phyloP scores from a whole-genome alignment of 1,139 yeast species.

The Candida tetrigidarum region DNA sequence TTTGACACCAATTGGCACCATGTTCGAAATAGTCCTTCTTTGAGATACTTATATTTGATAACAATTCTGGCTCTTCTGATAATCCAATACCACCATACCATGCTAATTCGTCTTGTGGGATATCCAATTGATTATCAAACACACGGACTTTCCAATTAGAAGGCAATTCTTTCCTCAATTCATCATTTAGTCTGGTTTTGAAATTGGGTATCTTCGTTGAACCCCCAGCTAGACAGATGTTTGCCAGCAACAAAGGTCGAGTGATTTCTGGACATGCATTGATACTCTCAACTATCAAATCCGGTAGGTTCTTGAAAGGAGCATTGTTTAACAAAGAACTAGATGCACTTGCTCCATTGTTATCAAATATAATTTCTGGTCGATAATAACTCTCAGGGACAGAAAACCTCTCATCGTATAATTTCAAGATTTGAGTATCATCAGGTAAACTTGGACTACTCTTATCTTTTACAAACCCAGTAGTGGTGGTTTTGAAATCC shows the following conservation, averaged over 20 bases:
- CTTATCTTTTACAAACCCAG: conserved; percentile 56
- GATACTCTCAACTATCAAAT: conserved; percentile 73
- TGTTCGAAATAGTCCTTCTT: conserved; percentile 84
- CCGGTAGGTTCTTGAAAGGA: conserved; percentile 73
- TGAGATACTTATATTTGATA: conserved; percentile 63
- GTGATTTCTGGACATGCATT: conserved; percentile 73
- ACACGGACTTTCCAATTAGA: conserved; percentile 67
- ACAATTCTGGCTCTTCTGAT: conserved; percentile 48
- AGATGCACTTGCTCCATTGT: conserved; percentile 30
- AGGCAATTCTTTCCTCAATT: conserved; percentile 68
- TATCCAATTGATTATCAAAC: conserved; percentile 22
- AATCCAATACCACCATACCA: conserved; percentile 55
- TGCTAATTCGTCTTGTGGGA: conserved; percentile 30
- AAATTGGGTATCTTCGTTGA: conserved; percentile 74
- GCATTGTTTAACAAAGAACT: conserved; percentile 46
- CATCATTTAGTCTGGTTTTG: conserved; percentile 58
- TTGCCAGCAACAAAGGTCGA: conserved; percentile 78
- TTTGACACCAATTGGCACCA: conserved; percentile 80
- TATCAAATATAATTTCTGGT: conserved; percentile 69
- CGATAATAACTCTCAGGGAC: conserved; percentile 87
- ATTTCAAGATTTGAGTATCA: conserved; percentile 66
- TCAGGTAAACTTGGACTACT: conserved; percentile 17
- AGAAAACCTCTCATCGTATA: conserved; percentile 84
- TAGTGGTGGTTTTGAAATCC: conserved; percentile 77
- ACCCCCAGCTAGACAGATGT: conserved; percentile 85